Evolutionary conservation across 371 early-diverging fungal genomes (phyloP).

Genomic region (Apophysomyces variabilis): DNA sequence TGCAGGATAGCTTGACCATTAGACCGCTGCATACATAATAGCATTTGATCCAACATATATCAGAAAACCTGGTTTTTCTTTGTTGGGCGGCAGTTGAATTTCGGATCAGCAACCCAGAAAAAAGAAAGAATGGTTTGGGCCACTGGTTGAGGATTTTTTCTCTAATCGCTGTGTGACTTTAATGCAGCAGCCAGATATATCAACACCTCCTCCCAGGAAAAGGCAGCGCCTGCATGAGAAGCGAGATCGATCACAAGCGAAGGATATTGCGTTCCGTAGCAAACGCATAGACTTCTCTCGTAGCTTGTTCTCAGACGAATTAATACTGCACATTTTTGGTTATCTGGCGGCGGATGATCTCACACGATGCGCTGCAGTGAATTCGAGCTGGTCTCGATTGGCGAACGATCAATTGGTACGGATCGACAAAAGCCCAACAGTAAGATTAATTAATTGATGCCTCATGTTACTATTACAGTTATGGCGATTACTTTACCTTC

Average conservation of each 20-base stretch:
- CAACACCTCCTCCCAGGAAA: conserved; percentile 6
- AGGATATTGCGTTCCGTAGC: neutral
- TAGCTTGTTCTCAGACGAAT: conserved; percentile 45
- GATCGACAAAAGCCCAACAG: neutral
- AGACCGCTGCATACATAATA: too few relatives aligned
- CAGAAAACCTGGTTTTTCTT: too few relatives aligned
- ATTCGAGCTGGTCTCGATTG: conserved; percentile 40
- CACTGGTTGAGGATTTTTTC: too few relatives aligned
- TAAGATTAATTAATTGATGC: neutral
- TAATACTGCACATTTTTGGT: conserved; percentile 50
- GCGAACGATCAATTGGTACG: conserved; percentile 53
- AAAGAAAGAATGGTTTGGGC: too few relatives aligned
- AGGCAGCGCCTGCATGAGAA: neutral
- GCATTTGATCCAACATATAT: too few relatives aligned
- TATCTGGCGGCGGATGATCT: conserved; percentile 46
- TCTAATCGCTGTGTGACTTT: too few relatives aligned
- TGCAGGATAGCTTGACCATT: too few relatives aligned
- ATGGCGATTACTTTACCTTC: conserved; percentile 53
- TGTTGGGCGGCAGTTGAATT: too few relatives aligned
- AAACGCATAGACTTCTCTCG: conserved; percentile 32
- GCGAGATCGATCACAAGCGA: neutral
- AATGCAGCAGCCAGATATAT: neutral
- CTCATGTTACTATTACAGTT: conserved; percentile 29
- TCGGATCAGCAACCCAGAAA: too few relatives aligned
- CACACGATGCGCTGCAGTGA: conserved; percentile 49